Base-by-base conservation (phyloP, 1,139 yeast species). In the Chernovozyma aurita region DNA sequence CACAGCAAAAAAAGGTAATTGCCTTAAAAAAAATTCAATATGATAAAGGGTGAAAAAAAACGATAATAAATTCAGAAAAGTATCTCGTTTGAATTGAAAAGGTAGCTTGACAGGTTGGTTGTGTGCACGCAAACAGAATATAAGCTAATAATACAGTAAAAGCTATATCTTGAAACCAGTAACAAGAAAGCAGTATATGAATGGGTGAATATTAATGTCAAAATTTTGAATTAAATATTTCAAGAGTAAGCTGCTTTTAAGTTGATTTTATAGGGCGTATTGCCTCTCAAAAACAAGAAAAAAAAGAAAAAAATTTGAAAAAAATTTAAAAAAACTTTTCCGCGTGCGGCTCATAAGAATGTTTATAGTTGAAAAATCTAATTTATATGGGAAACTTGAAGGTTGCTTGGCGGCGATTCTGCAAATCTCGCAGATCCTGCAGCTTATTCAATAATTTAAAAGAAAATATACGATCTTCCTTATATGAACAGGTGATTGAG, bases 241-340 rank as follows among this genome's bases (percentile, higher is more conserved):
- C 6, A 26, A 26, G 28, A 13, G 27, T 32, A 32, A 32, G 35
- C 35, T 26, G 31, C 35, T 20, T 28, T 32, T 21, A 20, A 18
- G 18, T 4, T 26, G 35, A 20, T 32, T 32, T 32, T 28, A 32
- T 32, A 32, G 35, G 35, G 17, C 24, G 20, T 25, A 27, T 12
- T 18, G 30, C 20, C 22, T 18, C 24, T 33, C 22, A 27, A 33
- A 32, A 32, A 30, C 18, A 20, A 13, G 8, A 13, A 9, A 11
- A 30, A 5, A 8, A 7, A 20, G 18, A 30, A 30, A 13, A 11
- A 16, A n/a, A n/a, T n/a, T n/a, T n/a, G n/a, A n/a, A n/a, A 18
- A 16, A 16, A 22, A 5, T 31, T 7, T 31, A 31, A 24, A 22
- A 28, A 29, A 20, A 29, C 5, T 29, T 29, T 29, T 29, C 25